A percentile compares a stretch with the other conserved stretches of the same genome.
Evolutionary conservation across 2,329 filamentous ascomycete genomes (phyloP).

Genomic region (Neoarthrinium moseri): DNA sequence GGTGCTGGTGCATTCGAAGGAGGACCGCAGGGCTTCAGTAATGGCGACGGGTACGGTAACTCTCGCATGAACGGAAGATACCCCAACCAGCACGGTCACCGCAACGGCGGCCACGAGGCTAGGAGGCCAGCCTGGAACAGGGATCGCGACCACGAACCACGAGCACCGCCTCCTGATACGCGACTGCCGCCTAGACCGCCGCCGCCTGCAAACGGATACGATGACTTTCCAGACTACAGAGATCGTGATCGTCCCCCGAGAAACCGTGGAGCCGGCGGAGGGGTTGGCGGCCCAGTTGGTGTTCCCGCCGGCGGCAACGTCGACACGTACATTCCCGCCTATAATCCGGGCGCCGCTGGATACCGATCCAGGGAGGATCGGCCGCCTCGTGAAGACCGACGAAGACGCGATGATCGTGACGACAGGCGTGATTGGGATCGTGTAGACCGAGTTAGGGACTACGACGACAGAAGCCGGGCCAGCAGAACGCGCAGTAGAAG

Average conservation of each 20-base stretch:
- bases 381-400: conserved; percentile 27
- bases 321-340: conserved; percentile 51
- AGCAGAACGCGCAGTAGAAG: conserved; percentile 45
- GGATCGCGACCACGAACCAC: conserved; percentile 35
- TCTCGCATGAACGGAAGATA: conserved; percentile 36
- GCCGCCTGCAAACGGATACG: conserved; percentile 38
- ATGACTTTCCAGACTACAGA: conserved; percentile 42
- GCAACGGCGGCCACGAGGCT: conserved; percentile 34
- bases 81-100: conserved; percentile 30
- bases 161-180: conserved; percentile 29
- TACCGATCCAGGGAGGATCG: conserved; percentile 25
- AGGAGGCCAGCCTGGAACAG: conserved; percentile 55
- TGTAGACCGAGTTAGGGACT: conserved; percentile 26
- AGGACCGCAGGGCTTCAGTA: conserved; percentile 51
- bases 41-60: conserved; percentile 50
- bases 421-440: conserved; percentile 37
- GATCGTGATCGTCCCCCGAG: conserved; percentile 32
- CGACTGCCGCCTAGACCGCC: conserved; percentile 50
- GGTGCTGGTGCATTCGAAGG: conserved; percentile 64
- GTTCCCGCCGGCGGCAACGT: conserved; percentile 33
- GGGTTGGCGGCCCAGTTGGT: conserved; percentile 1
- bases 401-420: conserved; percentile 33
- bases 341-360: conserved; percentile 34
- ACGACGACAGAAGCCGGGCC: conserved; percentile 33
- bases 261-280: conserved; percentile 28